Base-by-base conservation (phyloP, 1,139 yeast species). In the Wickerhamomyces sp. region DNA sequence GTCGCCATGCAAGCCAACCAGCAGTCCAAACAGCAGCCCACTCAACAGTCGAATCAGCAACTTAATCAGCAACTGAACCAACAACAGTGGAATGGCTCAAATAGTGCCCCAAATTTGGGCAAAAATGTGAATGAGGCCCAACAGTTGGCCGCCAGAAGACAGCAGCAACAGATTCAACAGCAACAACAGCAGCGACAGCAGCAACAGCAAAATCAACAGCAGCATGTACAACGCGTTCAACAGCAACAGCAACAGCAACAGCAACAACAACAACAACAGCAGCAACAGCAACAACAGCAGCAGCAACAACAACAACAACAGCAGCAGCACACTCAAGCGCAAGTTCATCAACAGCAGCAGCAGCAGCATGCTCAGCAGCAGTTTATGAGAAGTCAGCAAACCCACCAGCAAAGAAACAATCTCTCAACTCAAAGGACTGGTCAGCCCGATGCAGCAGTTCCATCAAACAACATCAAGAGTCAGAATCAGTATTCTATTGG, bases 251-350 rank as follows among this genome's bases (percentile, higher is more conserved):
- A 38, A n/a, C 41, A 23, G 12, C 41, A 25, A 5, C 47, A 26
- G n/a, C 39, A 33, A 15, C 43, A 39, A 23, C 43, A 31, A 13
- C 49, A 39, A 27, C 48, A 37, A 14, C 45, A 40, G 26, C 41
- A 31, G 30, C 38, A 13, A 16, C 44, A 41, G 28, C 38, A 37
- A 6, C 45, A 38, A 16, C 39, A 37, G 12, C 41, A 31, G 16
- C 37, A 28, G 14, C 42, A 38, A 11, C 46, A 39, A 24, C 38
- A 38, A n/a, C 41, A 23, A n/a, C 41, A 26, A 4, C 47, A 26
- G 12, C 39, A 33, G 14, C 43, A 40, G 22, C 43, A 31, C n/a
- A 49, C 38, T 26, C 48, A 37, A 14, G 45, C 39, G 25, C 41
- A 31, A 28, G 39, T 14, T 17, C 44, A 41, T 26, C 38, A 37